A percentile compares a stretch with the other conserved stretches of the same genome.
phyloP scores from a whole-genome alignment of 192 early-diverging fungal genomes.

The Entophlyctis luteolus region DNA sequence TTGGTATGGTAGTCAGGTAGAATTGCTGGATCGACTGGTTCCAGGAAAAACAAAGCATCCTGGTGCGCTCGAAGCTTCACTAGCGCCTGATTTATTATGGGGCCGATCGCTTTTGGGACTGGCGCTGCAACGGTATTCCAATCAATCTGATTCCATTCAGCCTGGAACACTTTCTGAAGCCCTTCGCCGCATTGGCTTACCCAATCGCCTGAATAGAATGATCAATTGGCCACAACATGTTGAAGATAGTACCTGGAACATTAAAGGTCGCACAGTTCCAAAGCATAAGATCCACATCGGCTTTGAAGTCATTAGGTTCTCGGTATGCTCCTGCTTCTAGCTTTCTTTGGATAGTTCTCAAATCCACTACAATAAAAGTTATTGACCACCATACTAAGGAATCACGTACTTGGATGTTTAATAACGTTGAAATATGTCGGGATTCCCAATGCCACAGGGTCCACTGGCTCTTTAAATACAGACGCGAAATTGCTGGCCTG shows the following conservation, averaged over 20 bases:
- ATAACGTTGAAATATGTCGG: slow-evolving; percentile 79
- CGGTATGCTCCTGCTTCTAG: slow-evolving; percentile 49
- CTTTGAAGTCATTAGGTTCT: slow-evolving; percentile 51
- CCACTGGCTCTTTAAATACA: slow-evolving; percentile 66
- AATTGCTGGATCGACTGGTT: slow-evolving; percentile 44
- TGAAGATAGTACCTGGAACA: slow-evolving; percentile 34
- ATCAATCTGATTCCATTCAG: slow-evolving; percentile 31
- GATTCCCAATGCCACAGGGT: slow-evolving; percentile 72
- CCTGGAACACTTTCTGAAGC: slow-evolving; percentile 24
- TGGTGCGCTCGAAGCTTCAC: slow-evolving; percentile 27
- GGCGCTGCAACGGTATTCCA: slow-evolving; percentile 5
- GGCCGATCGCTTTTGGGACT: background rate
- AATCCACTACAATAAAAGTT: slow-evolving; percentile 54
- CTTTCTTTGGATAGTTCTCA: slow-evolving; percentile 61
- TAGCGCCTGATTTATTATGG: slow-evolving; percentile 20
- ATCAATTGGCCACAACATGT: background rate
- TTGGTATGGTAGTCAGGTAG: slow-evolving; percentile 44
- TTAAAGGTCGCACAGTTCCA: slow-evolving; percentile 74
- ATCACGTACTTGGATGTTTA: slow-evolving; percentile 59
- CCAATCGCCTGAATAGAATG: slow-evolving; percentile 30
- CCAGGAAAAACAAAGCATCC: slow-evolving; percentile 40
- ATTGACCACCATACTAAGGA: background rate
- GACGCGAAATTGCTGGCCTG: slow-evolving; percentile 1
- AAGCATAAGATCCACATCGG: slow-evolving; percentile 67
- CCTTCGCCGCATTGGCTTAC: slow-evolving; percentile 34